Percentiles rank a stretch among this genome's conserved stretches.
phyloP scores from a whole-genome alignment of 2,329 filamentous ascomycete species.

The Tetracladium maxilliforme region DNA sequence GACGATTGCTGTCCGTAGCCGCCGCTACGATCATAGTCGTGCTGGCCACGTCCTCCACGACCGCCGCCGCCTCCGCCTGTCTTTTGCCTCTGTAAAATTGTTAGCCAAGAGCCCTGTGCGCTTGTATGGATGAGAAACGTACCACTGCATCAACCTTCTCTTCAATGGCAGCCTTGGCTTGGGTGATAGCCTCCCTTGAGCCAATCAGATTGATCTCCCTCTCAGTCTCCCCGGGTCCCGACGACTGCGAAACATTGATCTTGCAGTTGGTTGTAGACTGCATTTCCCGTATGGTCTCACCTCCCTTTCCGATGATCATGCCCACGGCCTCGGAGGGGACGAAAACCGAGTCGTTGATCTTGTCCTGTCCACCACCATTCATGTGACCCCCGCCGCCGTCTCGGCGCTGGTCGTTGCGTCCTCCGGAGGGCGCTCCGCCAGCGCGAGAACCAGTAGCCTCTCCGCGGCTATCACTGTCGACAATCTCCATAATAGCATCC shows the following conservation, averaged over 20 bases:
- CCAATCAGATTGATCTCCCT: conserved; percentile 81
- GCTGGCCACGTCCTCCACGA: conserved; percentile 23
- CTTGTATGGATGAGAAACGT: conserved; percentile 22
- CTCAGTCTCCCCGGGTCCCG: conserved; percentile 62
- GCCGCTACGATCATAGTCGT: conserved; percentile 39
- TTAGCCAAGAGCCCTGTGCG: conserved; percentile 10
- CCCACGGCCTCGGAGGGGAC: conserved; percentile 86
- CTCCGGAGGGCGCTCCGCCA: conserved; percentile 12
- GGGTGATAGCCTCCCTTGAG: conserved; percentile 58
- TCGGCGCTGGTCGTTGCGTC: conserved; percentile 29
- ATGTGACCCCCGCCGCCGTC: conserved; percentile 22
- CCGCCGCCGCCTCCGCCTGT: conserved; percentile 28
- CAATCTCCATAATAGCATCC: conserved; percentile 83
- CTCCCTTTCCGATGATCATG: conserved; percentile 93
- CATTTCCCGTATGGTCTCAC: conserved; percentile 91
- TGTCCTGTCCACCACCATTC: conserved; percentile 34
- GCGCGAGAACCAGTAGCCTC: conserved; percentile 16
- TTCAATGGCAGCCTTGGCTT: conserved; percentile 73
- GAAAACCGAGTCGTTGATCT: conserved; percentile 68
- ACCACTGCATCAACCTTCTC: conserved; percentile 87
- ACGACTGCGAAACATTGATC: conserved; percentile 81
- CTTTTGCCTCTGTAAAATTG: conserved; percentile 31
- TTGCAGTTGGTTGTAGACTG: conserved; percentile 79
- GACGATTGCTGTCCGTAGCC: conserved; percentile 33
- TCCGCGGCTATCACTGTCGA: conserved; percentile 69